phyloP scores from a whole-genome alignment of 768 basidiomycete genomes.

The Rhizopogon roseolus region DNA sequence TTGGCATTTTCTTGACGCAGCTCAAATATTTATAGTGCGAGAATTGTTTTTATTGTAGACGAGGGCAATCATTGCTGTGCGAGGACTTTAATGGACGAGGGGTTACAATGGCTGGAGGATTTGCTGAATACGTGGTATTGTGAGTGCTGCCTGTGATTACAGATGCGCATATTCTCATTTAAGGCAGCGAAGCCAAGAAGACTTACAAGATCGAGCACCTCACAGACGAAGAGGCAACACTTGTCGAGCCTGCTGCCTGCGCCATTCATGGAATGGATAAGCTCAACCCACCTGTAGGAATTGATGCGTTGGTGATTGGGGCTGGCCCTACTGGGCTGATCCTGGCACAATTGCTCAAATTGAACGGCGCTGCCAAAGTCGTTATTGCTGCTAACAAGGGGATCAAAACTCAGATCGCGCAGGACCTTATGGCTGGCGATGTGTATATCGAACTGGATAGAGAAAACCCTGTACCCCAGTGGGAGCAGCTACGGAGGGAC shows the following conservation, averaged over 20 bases:
- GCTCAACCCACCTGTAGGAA: slow-evolving; percentile 34
- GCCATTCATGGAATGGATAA: slow-evolving; percentile 43
- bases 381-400: slow-evolving; percentile 33
- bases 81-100: slow-evolving; percentile 35
- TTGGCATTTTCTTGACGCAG: not conserved
- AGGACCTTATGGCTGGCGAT: slow-evolving; percentile 33
- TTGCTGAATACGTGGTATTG: slow-evolving; percentile 38
- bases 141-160: slow-evolving; percentile 14
- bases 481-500: slow-evolving; percentile 35
- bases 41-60: slow-evolving; percentile 35
- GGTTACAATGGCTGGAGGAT: slow-evolving; percentile 34
- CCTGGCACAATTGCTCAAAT: slow-evolving; percentile 36
- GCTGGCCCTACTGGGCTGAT: slow-evolving; percentile 40
- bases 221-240: slow-evolving; percentile 35
- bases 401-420: slow-evolving; percentile 39
- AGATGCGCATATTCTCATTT: not conserved
- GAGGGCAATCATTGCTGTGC: slow-evolving; percentile 33
- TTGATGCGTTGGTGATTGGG: slow-evolving; percentile 37
- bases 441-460: slow-evolving; percentile 38
- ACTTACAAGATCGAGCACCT: slow-evolving; percentile 38
- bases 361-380: slow-evolving; percentile 16
- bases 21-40: slow-evolving; percentile 20
- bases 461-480: slow-evolving; percentile 30
- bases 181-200: slow-evolving; percentile 26
- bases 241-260: slow-evolving; percentile 38